Base-by-base conservation (phyloP, 2,329 filamentous ascomycete species). In the Colletotrichum ledebouriae region DNA sequence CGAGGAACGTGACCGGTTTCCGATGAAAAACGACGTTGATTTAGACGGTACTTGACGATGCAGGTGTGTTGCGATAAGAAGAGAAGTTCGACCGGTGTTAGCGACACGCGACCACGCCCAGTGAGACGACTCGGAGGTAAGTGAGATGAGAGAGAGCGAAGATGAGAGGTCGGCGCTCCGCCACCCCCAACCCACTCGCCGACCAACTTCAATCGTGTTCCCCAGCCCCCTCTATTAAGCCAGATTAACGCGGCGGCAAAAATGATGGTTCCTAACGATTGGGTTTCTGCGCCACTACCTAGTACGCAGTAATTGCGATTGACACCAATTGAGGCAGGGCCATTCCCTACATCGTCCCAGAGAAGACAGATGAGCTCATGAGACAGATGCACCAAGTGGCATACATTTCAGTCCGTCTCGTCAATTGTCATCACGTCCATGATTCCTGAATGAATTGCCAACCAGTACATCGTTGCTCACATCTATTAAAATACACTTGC, bases 401-500 rank as follows among this genome's bases (percentile, higher is more conserved):
- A 57, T 12, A 33, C 52, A 56, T 22, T 15, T 57, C 55, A 39
- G 22, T 33, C 39, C 41, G 22, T 58, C 41, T 39, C 41, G 41
- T 56, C 11, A 15, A 39, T 22, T 15, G 2, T n/a, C 15, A 22
- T 5, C 59, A 42, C 10, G 17, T 49, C 44, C 56, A 10, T 39
- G 34, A 7, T 20, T 4, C 10, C 39, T 13, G 5, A 25, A 6
- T 22, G 10, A 20, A 10, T 22, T 39, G 17, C 33, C 53, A 39
- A 46, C 15, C 22, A 66, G 46, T 60, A 34, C 61, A 22, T 71
- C 52, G 29, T 73, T 29, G 73, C 76, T 76, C 76, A 74, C 75
- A 73, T 81, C 78, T 81, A 81, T 80, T 81, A 81, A 73, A 80
- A 76, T 80, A 81, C 79, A 81, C 76, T 67, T 59, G 65, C 62